phyloP scores from a whole-genome alignment of 176 grass and related monocot species.

The Puya raimondii region DNA sequence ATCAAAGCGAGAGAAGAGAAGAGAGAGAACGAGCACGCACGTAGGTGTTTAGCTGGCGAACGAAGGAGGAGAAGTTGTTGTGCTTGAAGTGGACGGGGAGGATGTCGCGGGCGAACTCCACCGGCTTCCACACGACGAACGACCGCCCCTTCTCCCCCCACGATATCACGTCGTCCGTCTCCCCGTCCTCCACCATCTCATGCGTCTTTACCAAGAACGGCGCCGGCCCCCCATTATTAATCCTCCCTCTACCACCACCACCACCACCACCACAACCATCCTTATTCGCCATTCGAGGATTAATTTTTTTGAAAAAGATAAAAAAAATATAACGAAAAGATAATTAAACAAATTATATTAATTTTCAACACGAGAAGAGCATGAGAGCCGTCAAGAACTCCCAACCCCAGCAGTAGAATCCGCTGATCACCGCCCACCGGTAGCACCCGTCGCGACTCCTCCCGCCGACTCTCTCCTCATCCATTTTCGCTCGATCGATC shows the following conservation, averaged over 20 bases:
- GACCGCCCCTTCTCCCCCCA: conserved; percentile 66
- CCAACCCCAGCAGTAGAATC: conserved; percentile 96
- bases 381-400: conserved; percentile 86
- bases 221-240: conserved; percentile 34
- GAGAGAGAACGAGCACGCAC: conserved; percentile 23
- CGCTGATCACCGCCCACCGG: conserved; percentile 27
- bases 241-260: background rate
- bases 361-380: conserved; percentile 46
- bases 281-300: background rate
- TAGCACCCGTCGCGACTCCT: too few relatives aligned
- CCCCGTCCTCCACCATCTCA: conserved; percentile 63
- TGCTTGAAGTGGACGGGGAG: conserved; percentile 98
- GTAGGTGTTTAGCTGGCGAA: conserved; percentile 96
- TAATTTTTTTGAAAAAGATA: background rate
- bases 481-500: background rate
- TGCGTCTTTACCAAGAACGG: conserved; percentile 90
- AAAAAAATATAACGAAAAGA: too few relatives aligned
- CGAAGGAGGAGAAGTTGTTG: conserved; percentile 92
- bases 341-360: background rate
- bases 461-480: conserved; percentile 8
- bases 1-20: background rate
- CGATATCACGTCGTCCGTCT: conserved; percentile 78
- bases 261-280: background rate
- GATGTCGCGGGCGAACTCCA: conserved; percentile 73
- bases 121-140: conserved; percentile 94